Conservation (phyloP, 1,284 basidiomycete genomes). For the Moesziomyces parantarcticus region DNA sequence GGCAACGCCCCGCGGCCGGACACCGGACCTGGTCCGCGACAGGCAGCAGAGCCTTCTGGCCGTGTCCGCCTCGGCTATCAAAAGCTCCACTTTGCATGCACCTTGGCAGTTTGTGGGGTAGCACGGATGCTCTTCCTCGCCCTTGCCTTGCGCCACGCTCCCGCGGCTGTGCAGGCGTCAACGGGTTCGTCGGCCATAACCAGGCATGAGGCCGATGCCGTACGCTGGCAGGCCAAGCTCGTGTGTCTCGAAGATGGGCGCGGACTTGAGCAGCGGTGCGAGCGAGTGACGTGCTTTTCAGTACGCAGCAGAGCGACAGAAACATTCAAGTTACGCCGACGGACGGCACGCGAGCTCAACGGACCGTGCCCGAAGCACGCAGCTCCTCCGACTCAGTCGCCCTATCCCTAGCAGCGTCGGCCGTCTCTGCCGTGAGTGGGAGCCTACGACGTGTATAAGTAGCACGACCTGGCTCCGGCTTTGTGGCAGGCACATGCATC, state of each 20-base stretch:
- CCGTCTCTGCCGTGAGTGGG: too few relatives aligned
- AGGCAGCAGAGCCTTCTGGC: background rate
- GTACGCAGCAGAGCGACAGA: too few relatives aligned
- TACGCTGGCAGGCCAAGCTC: background rate
- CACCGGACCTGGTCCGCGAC: slow-evolving; percentile 11
- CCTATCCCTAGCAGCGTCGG: too few relatives aligned
- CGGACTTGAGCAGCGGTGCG: too few relatives aligned
- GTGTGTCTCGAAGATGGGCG: too few relatives aligned
- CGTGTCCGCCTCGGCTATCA: slow-evolving; percentile 2
- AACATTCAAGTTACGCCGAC: slow-evolving; percentile 2
- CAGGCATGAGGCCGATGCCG: background rate
- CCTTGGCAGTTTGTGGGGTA: slow-evolving; percentile 1
- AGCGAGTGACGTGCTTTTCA: too few relatives aligned
- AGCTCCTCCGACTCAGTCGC: background rate
- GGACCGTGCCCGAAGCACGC: slow-evolving; percentile 17
- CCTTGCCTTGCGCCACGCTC: background rate
- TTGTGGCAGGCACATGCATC: background rate
- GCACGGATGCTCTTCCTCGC: background rate
- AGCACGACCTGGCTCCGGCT: background rate
- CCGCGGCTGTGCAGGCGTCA: background rate
- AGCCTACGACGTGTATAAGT: background rate
- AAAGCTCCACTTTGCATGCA: slow-evolving; percentile 10
- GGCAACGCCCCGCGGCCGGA: slow-evolving; percentile 26
- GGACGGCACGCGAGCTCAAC: slow-evolving; percentile 14
- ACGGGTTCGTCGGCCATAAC: background rate